These are phyloP conservation scores for Gossypium rotundifolium DNA, from an alignment of 345 rosid species.

Conservation along the genomic window DNA sequence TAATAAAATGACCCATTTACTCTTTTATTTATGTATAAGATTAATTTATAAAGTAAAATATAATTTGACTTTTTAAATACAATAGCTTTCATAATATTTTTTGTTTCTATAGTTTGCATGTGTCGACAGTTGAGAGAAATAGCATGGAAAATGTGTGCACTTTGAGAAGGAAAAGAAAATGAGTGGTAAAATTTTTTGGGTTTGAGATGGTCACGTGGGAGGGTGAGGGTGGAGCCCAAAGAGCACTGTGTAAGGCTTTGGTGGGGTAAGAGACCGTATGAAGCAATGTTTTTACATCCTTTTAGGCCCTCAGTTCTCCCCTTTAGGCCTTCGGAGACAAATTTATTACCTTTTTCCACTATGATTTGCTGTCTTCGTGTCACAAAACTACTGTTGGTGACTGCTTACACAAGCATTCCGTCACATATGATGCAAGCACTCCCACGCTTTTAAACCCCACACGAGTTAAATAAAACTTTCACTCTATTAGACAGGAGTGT, in stretches of 20 bases:
- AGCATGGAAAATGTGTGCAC: background rate
- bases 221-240: constrained; percentile 47
- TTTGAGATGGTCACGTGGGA: constrained; percentile 21
- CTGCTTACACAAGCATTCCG: constrained; percentile 68
- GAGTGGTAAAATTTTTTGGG: background rate
- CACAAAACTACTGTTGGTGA: constrained; percentile 42
- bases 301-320: background rate
- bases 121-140: background rate
- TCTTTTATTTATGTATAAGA: too few relatives aligned
- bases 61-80: too few relatives aligned
- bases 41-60: background rate
- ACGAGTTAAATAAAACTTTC: background rate
- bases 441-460: constrained; percentile 16
- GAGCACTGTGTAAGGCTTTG: constrained; percentile 22
- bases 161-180: background rate
- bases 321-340: constrained; percentile 9
- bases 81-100: too few relatives aligned
- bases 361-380: constrained; percentile 43
- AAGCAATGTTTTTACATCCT: background rate
- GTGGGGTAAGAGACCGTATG: background rate
- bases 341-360: constrained; percentile 16
- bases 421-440: constrained; percentile 71
- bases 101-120: too few relatives aligned
- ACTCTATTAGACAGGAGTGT: too few relatives aligned
- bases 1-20: rapidly evolving